phyloP scores from a whole-genome alignment of 2,329 filamentous ascomycete species.

The Alternaria sp. region DNA sequence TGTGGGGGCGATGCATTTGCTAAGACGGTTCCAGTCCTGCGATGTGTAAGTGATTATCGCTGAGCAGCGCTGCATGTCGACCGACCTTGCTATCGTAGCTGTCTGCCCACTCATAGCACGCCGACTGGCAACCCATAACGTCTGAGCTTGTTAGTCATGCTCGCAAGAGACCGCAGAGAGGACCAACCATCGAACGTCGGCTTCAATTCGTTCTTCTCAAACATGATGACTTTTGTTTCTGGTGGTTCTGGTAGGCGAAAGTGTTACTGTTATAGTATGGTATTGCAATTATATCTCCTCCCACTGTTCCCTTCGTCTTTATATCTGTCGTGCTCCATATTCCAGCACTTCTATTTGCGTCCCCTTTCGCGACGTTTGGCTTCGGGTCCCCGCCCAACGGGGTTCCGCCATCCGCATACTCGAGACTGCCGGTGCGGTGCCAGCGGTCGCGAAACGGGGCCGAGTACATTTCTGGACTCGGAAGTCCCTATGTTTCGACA shows the following conservation, averaged over 20 bases:
- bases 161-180: background rate
- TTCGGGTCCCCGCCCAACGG: conserved; percentile 45
- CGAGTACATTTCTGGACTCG: conserved; percentile 28
- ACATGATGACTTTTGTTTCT: conserved; percentile 29
- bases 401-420: conserved; percentile 25
- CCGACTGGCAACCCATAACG: conserved; percentile 58
- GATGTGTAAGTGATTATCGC: conserved; percentile 1
- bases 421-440: conserved; percentile 24
- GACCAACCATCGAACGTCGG: conserved; percentile 45
- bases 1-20: conserved; percentile 68
- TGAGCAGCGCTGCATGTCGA: background rate
- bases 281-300: background rate
- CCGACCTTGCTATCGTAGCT: conserved; percentile 67
- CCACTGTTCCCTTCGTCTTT: conserved; percentile 20
- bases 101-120: conserved; percentile 68
- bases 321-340: conserved; percentile 25
- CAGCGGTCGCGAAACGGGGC: conserved; percentile 31
- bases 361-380: conserved; percentile 22
- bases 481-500: conserved; percentile 26
- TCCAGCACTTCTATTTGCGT: conserved; percentile 12
- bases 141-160: conserved; percentile 45
- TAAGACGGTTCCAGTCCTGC: conserved; percentile 65
- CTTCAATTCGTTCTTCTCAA: conserved; percentile 37
- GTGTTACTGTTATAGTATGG: background rate
- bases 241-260: background rate